Percentiles rank a stretch among this genome's conserved stretches.
phyloP scores from a whole-genome alignment of 805 yeast species.

The Cyberlindnera xylosilytica region DNA sequence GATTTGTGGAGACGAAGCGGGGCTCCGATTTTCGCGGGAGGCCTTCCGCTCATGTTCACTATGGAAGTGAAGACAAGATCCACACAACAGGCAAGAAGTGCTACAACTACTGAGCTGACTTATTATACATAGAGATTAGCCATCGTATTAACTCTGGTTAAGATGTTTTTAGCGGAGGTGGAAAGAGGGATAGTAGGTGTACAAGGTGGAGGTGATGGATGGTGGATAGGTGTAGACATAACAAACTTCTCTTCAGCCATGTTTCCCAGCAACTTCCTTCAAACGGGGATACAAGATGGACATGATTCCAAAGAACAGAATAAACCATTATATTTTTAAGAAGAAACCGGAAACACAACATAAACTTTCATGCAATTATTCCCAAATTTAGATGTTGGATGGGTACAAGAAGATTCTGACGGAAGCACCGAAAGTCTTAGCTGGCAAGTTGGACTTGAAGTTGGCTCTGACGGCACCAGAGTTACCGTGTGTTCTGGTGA shows the following conservation, averaged over 20 bases:
- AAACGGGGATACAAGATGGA: neutral
- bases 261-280: neutral
- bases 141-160: neutral
- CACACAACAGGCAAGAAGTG: neutral
- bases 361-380: conserved; percentile 16
- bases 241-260: neutral
- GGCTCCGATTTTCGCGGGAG: neutral
- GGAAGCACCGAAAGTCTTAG: conserved; percentile 99
- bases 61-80: neutral
- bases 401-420: conserved; percentile 99
- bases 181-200: conserved; percentile 2
- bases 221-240: neutral
- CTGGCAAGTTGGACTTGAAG: conserved; percentile 98
- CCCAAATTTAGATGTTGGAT: conserved; percentile 83
- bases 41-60: neutral
- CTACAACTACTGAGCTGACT: neutral
- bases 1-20: conserved; percentile 1
- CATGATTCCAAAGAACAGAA: conserved; percentile 2
- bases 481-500: conserved; percentile 98
- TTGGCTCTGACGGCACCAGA: conserved; percentile 97
- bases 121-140: neutral
- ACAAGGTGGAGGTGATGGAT: conserved; percentile 3
- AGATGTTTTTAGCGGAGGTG: neutral
- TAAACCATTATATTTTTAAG: conserved; percentile 19
- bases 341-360: conserved; percentile 19